phyloP scores from a whole-genome alignment of 805 yeast species.

The Saccharomyces eubayanus region DNA sequence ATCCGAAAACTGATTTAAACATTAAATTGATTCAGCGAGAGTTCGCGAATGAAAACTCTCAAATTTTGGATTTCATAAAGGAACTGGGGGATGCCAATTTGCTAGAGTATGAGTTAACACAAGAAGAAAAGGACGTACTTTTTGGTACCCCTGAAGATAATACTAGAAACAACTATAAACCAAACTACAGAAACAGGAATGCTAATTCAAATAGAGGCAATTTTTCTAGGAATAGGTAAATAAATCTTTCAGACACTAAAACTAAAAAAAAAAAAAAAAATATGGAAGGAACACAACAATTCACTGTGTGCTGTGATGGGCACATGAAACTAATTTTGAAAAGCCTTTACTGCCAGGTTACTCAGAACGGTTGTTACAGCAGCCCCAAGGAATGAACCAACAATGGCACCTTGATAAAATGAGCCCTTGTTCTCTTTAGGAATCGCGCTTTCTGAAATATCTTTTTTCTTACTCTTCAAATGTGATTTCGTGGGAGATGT shows the following conservation, averaged over 20 bases:
- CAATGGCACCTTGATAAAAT: constrained; percentile 22
- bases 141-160: constrained; percentile 17
- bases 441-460: neutral
- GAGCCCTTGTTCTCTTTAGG: constrained; percentile 4
- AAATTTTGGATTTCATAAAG: constrained; percentile 35
- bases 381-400: constrained; percentile 28
- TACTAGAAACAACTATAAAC: constrained; percentile 1
- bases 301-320: neutral
- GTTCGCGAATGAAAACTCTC: constrained; percentile 35
- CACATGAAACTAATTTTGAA: neutral
- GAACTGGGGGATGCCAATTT: constrained; percentile 30
- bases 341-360: constrained; percentile 3
- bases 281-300: neutral
- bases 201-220: neutral
- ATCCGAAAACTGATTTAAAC: constrained; percentile 30
- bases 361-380: constrained; percentile 17
- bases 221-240: neutral
- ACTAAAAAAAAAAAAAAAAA: neutral
- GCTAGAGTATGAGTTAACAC: constrained; percentile 26
- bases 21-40: constrained; percentile 37
- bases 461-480: neutral
- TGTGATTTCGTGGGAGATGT: neutral
- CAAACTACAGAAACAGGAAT: neutral
- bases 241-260: neutral
- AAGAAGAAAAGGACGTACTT: constrained; percentile 26